Percentiles rank a stretch among this genome's conserved stretches.
phyloP scores from a whole-genome alignment of 2,329 filamentous ascomycete species.

The Trichophyton equinum region DNA sequence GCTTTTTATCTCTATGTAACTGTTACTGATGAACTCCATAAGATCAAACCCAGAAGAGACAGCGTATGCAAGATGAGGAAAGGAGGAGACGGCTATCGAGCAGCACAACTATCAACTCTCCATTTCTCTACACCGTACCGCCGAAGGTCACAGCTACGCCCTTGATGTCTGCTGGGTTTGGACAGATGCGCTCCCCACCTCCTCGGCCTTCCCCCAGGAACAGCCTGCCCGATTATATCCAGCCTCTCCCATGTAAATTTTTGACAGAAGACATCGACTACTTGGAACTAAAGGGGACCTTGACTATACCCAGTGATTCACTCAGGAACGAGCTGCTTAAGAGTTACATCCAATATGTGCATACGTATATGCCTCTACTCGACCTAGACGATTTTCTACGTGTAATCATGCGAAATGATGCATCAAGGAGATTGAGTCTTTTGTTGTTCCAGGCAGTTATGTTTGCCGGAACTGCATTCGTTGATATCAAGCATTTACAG shows the following conservation, averaged over 20 bases:
- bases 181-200: conserved; percentile 29
- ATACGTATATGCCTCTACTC: conserved; percentile 85
- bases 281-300: conserved; percentile 68
- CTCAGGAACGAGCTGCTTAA: conserved; percentile 72
- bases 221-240: conserved; percentile 57
- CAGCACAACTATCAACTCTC: conserved; percentile 24
- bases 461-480: conserved; percentile 82
- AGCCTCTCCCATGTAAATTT: conserved; percentile 64
- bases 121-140: conserved; percentile 26
- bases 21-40: conserved; percentile 9
- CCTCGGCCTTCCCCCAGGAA: conserved; percentile 32
- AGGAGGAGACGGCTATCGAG: conserved; percentile 38
- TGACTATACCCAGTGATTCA: conserved; percentile 56
- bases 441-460: conserved; percentile 88
- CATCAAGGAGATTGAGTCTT: conserved; percentile 61
- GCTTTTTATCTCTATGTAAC: background rate
- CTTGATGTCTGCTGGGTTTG: conserved; percentile 15
- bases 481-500: conserved; percentile 64
- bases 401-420: conserved; percentile 52
- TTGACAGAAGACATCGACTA: conserved; percentile 72
- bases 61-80: conserved; percentile 32
- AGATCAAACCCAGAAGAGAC: conserved; percentile 39
- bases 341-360: conserved; percentile 76
- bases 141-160: conserved; percentile 24
- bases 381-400: conserved; percentile 50